Evolutionary conservation across 2,329 filamentous ascomycete species (phyloP).

Genomic region (Paecilomyces niveus): DNA sequence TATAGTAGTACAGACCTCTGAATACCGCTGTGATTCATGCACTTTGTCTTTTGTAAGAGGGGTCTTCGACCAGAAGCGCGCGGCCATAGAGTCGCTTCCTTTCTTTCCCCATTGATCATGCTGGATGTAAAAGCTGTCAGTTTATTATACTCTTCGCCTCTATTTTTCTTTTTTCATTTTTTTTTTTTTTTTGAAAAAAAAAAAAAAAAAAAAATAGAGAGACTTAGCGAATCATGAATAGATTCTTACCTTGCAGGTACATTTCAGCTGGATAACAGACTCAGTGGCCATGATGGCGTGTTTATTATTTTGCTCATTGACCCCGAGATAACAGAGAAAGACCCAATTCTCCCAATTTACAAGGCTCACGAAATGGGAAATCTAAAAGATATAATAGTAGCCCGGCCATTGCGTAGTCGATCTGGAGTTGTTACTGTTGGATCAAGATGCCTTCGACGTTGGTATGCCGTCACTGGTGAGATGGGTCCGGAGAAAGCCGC

Average conservation of each 20-base stretch:
- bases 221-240: neutral
- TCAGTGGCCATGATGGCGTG: conserved; percentile 8
- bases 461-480: conserved; percentile 8
- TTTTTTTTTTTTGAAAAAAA: neutral
- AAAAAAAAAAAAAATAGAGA: no score
- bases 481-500: neutral
- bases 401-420: neutral
- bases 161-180: no score
- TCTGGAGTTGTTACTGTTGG: neutral
- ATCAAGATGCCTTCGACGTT: conserved; percentile 3
- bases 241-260: conserved; percentile 16
- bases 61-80: conserved; percentile 57
- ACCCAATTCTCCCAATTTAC: neutral
- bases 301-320: neutral
- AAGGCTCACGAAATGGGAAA: neutral
- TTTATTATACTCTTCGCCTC: neutral
- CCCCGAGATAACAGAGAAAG: neutral
- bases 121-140: conserved; percentile 30
- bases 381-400: neutral
- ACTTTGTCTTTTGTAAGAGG: conserved; percentile 57
- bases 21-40: conserved; percentile 57
- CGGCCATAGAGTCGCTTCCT: conserved; percentile 59
- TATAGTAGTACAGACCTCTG: conserved; percentile 39
- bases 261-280: conserved; percentile 20
- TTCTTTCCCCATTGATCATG: conserved; percentile 66